These are phyloP conservation scores for Fusarium devonianum DNA, from an alignment of 2,329 filamentous ascomycete genomes.

Conservation along the genomic window DNA sequence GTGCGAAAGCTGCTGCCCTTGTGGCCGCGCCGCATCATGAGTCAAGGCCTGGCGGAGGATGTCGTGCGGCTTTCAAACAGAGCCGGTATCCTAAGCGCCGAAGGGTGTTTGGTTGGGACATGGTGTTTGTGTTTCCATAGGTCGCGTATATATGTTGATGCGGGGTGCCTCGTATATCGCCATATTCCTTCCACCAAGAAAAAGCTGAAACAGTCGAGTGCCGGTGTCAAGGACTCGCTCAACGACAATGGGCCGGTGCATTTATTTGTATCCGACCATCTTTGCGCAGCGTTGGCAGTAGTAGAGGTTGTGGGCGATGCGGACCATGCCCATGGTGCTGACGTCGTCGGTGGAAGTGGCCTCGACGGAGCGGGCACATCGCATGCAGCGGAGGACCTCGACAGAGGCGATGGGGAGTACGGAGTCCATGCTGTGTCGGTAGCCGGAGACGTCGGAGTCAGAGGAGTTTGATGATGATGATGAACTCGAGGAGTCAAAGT, in stretches of 20 bases:
- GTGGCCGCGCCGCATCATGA: conserved; percentile 1
- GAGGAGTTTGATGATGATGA: conserved; percentile 34
- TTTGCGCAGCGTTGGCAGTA: conserved; percentile 71
- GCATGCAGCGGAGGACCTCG: conserved; percentile 68
- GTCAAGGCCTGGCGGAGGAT: conserved; percentile 10
- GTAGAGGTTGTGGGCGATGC: conserved; percentile 70
- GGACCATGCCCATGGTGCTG: conserved; percentile 66
- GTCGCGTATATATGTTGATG: too few species aligned
- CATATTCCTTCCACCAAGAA: conserved; percentile 13
- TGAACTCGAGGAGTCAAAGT: conserved; percentile 37
- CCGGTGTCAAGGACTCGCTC: too few species aligned
- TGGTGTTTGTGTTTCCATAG: conserved; percentile 13
- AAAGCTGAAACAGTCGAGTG: conserved; percentile 15
- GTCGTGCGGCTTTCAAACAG: conserved; percentile 19
- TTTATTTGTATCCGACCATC: conserved; percentile 68
- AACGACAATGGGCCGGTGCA: too few species aligned
- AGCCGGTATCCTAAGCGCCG: conserved; percentile 28
- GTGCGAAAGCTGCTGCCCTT: too few species aligned
- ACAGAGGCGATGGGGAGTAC: conserved; percentile 59
- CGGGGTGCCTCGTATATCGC: conserved; percentile 11
- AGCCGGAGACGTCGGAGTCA: conserved; percentile 39
- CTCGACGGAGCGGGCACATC: conserved; percentile 67
- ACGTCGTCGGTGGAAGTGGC: conserved; percentile 67
- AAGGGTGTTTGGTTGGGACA: conserved; percentile 17
- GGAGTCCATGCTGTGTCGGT: conserved; percentile 60